phyloP scores from a whole-genome alignment of 1,284 basidiomycete genomes.

The Cryptococcus hybrid region DNA sequence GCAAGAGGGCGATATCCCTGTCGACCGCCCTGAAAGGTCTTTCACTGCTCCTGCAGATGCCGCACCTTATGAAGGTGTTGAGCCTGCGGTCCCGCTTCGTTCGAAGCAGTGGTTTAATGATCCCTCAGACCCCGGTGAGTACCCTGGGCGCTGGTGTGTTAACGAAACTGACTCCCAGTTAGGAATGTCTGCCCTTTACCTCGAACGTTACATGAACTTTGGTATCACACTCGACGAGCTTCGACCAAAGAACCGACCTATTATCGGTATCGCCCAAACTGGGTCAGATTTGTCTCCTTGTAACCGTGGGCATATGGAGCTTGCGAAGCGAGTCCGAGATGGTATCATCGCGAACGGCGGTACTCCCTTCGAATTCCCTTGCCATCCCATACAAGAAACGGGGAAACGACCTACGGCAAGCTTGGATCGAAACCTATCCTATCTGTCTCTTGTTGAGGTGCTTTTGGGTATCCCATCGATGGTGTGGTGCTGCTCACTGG shows the following conservation, averaged over 20 bases:
- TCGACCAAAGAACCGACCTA: conserved; percentile 68
- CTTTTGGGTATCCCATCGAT: conserved; percentile 47
- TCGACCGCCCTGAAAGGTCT: conserved; percentile 16
- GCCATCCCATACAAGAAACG: conserved; percentile 51
- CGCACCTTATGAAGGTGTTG: conserved; percentile 29
- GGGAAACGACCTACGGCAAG: conserved; percentile 49
- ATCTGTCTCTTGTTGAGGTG: conserved; percentile 48
- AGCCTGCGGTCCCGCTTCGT: conserved; percentile 37
- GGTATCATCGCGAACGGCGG: conserved; percentile 49
- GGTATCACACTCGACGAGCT: conserved; percentile 32
- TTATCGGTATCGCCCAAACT: conserved; percentile 75
- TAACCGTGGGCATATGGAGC: conserved; percentile 45
- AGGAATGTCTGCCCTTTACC: conserved; percentile 38
- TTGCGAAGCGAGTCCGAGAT: conserved; percentile 48
- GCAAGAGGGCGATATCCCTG: neutral
- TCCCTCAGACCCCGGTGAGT: conserved; percentile 36
- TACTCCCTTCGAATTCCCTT: conserved; percentile 50
- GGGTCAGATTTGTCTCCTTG: conserved; percentile 47
- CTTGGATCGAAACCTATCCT: conserved; percentile 47
- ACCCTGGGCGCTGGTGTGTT: too few species aligned
- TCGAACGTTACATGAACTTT: conserved; percentile 48
- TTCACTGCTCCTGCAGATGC: conserved; percentile 39
- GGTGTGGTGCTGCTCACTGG: conserved; percentile 49
- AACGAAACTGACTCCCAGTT: conserved; percentile 5
- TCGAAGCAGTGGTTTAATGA: conserved; percentile 47